Base-by-base conservation (phyloP, 306 rosid genomes). In the Chamaecrista fasciculata region DNA sequence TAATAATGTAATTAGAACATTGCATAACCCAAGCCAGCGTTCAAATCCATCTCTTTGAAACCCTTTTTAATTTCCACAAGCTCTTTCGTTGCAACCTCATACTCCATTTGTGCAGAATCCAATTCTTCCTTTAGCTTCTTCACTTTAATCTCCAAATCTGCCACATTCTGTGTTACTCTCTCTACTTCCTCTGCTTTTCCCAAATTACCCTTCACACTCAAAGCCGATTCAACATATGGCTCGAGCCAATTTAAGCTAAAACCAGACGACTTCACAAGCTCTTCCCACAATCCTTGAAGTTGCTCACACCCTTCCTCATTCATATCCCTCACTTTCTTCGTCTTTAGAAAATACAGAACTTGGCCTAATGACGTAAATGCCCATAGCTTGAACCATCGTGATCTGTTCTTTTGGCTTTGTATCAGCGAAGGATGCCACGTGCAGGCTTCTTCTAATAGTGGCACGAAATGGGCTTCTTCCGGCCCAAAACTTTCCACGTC, bases 181-280 rank as follows among this genome's bases (percentile, higher is more conserved):
- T 62, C 57, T 50, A 73, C 62, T 7, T 9, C 15, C 2, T 5
- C 62, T 34, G 71, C 50, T 43, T 29, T 78, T 44, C 21, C 56
- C 67, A 61, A 36, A 43, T 43, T 50, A 52, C 2, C 20, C 25
- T 34, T 61, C 62, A 49, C 36, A 14, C 56, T 46, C 57, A 78
- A 34, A 8, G 82, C 82, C 8, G 72, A 73, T 67, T 78, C 55
- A 61, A 78, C 82, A 52, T 78, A 21, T 3, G 82, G 82, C 75
- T 73, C 67, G 20, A 78, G 11, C 82, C 82, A 73, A 44, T 52
- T 12, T 71, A 78, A 78, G 8, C 73, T 39, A 26, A 78, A 78
- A 16, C 79, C 75, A 2, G 79, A 78, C 14, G 58, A 58, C 39
- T 52, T 43, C 37, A 64, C 69, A 58, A 78, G 75, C 20, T 78